Evolutionary conservation across 2,329 filamentous ascomycete species (phyloP), one percentile per base, ranked within the genome.

Genomic region (Exophiala alcalophila): DNA sequence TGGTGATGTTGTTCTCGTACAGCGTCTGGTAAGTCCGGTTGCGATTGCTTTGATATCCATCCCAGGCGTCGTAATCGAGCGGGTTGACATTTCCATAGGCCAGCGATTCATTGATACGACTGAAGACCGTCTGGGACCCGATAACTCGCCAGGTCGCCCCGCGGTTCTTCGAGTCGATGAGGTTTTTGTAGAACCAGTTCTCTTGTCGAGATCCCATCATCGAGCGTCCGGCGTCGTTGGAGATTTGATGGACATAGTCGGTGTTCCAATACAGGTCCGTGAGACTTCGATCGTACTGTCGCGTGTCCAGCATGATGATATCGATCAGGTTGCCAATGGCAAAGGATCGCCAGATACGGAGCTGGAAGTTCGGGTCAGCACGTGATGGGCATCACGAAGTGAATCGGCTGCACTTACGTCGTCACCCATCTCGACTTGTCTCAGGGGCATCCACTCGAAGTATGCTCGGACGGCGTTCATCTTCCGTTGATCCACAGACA

Each of bases 191-290:
- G 63, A 86, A 82, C 85, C 85, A 89, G 54, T 78, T 76, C 61
- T 89, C 85, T 59, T 89, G 84, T 8, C 76, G 74, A 1, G 73
- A 69, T 2, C 84, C 84, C 83, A 89, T 87, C 52, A 89, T 65
- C 0, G 75, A 77, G 3, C 84, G 76, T 4, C 78, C 74, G 2
- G 81, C 77, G 42, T 88, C 82, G 52, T 86, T 76, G 12, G 72
- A 77, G 45, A 87, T 82, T 2, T 67, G 55, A 46, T 77, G 69
- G 29, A 83, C 67, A 57, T 84, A 84, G 29, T 77, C 68, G 1
- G 72, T 73, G 57, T 84, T 84, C 71, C 74, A 77, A 50, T 71
- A 76, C 47, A 72, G 49, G 53, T 72, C 68, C 1, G 81, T 84
- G 54, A 83, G 81, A 29, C 73, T 77, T 34, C 83, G 75, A 57